A percentile compares a stretch with the other conserved stretches of the same genome.
These are phyloP conservation scores for Cucumis melo DNA, from an alignment of 306 rosid species.

Conservation along the genomic window DNA sequence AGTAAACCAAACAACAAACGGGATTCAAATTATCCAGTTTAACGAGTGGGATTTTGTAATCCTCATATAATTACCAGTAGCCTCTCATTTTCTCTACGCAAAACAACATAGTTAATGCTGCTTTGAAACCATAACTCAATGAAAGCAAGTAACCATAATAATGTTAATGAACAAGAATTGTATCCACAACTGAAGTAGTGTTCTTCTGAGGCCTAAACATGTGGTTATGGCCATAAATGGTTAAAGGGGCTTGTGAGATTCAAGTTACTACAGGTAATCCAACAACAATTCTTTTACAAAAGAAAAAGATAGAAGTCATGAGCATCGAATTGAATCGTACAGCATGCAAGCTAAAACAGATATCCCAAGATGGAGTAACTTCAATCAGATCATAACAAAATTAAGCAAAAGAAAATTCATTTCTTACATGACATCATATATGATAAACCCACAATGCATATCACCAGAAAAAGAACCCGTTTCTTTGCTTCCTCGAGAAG, in stretches of 20 bases:
- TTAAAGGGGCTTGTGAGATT: neutral
- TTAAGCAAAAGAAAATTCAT: neutral
- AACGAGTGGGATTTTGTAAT: neutral
- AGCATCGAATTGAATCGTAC: neutral
- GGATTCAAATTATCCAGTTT: neutral
- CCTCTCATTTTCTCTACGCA: neutral
- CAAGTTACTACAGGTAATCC: neutral
- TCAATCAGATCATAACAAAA: neutral
- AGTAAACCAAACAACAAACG: neutral
- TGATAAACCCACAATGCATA: slow-evolving; percentile 80
- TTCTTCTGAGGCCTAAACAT: neutral
- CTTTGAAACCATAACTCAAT: neutral
- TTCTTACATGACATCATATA: slow-evolving; percentile 89
- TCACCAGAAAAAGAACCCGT: slow-evolving; percentile 58
- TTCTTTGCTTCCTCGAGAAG: slow-evolving; percentile 93
- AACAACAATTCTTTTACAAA: neutral
- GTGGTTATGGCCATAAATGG: neutral
- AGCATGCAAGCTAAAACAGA: neutral
- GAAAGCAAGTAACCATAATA: neutral
- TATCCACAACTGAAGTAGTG: neutral
- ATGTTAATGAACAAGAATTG: neutral
- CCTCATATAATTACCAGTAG: neutral
- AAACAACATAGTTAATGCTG: neutral
- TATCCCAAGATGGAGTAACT: neutral
- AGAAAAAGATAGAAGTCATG: neutral